These are phyloP conservation scores for Rhizopus sp. DNA, from an alignment of 371 early-diverging fungal genomes.

Conservation along the genomic window DNA sequence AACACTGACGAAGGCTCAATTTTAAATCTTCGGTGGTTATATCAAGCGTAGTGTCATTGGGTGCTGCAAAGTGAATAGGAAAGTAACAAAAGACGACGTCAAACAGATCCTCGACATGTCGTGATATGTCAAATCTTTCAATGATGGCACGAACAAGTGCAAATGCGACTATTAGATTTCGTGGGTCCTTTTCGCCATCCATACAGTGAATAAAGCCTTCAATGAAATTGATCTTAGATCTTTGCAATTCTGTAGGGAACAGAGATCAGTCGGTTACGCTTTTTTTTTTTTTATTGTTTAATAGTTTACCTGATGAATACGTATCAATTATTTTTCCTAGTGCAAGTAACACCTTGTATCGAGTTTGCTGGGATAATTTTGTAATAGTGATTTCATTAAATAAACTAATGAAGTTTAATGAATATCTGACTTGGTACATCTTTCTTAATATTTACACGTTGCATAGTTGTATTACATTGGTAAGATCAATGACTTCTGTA, in stretches of 20 bases:
- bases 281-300: neutral
- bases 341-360: slow-evolving; percentile 24
- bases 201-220: slow-evolving; percentile 85
- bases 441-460: slow-evolving; percentile 11
- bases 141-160: slow-evolving; percentile 68
- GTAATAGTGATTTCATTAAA: slow-evolving; percentile 20
- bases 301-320: slow-evolving; percentile 22
- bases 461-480: slow-evolving; percentile 15
- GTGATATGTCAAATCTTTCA: slow-evolving; percentile 71
- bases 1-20: slow-evolving; percentile 64
- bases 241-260: slow-evolving; percentile 21
- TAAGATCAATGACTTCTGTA: slow-evolving; percentile 12
- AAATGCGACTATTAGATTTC: slow-evolving; percentile 90
- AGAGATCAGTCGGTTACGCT: neutral
- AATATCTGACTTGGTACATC: neutral
- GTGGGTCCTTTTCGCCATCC: slow-evolving; percentile 98
- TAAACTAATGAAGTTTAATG: slow-evolving; percentile 7
- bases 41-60: slow-evolving; percentile 78
- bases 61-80: slow-evolving; percentile 91
- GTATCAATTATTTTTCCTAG: slow-evolving; percentile 22
- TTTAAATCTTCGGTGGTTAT: slow-evolving; percentile 88
- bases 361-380: slow-evolving; percentile 24
- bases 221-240: slow-evolving; percentile 62
- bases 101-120: slow-evolving; percentile 84
- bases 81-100: slow-evolving; percentile 95